Conservation (phyloP, 352 stramenopile genomes). For the Phytophthora pluvialis region DNA sequence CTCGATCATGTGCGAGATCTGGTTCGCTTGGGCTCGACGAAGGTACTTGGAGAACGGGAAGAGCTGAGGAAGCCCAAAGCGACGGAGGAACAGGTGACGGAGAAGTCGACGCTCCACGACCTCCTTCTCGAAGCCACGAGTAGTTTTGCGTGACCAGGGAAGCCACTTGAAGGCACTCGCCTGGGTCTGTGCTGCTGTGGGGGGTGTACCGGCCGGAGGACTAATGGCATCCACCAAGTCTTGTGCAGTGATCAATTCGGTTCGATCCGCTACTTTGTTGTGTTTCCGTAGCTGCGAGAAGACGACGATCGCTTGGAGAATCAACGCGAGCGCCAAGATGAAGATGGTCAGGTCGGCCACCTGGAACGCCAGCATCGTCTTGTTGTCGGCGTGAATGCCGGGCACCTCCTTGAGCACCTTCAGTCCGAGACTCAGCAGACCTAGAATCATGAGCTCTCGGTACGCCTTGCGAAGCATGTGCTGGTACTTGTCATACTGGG, state of each 20-base stretch:
- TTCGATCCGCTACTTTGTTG: conserved; percentile 44
- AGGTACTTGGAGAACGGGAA: conserved; percentile 80
- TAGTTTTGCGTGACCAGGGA: conserved; percentile 1
- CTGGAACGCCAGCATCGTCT: conserved; percentile 53
- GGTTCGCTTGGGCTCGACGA: conserved; percentile 70
- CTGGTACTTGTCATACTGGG: conserved; percentile 59
- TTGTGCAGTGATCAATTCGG: conserved; percentile 48
- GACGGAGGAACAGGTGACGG: conserved; percentile 49
- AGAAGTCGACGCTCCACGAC: conserved; percentile 45
- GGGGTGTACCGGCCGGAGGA: conserved; percentile 2
- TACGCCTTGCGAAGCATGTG: conserved; percentile 69
- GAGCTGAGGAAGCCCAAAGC: conserved; percentile 50
- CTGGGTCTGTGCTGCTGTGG: not conserved
- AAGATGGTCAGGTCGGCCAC: conserved; percentile 58
- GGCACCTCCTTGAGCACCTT: conserved; percentile 53
- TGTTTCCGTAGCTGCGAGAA: conserved; percentile 49
- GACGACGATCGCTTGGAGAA: conserved; percentile 52
- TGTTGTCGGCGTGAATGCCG: conserved; percentile 33
- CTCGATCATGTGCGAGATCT: conserved; percentile 82
- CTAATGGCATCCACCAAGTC: conserved; percentile 35
- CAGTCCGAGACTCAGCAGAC: conserved; percentile 50
- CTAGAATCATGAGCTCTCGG: conserved; percentile 65
- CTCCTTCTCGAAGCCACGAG: conserved; percentile 18
- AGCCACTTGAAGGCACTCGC: conserved; percentile 4
- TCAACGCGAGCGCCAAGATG: conserved; percentile 54